Conservation (phyloP, 352 stramenopile genomes). For the Blastocystis sp. region DNA sequence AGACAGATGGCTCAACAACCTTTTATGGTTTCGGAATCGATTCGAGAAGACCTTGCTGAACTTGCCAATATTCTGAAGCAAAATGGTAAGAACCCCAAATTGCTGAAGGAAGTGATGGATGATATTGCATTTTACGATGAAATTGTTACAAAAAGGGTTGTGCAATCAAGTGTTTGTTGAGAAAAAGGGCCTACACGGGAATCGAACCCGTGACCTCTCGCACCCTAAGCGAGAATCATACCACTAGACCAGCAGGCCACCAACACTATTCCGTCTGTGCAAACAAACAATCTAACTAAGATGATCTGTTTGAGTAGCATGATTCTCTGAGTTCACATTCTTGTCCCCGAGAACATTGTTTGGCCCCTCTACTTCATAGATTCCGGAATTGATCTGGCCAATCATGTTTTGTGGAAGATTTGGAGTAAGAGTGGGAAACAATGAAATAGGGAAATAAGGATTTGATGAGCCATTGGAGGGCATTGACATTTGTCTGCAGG, state of each 20-base stretch:
- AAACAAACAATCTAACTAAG: not conserved
- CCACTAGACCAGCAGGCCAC: slow-evolving; percentile 56
- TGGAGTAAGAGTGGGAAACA: not conserved
- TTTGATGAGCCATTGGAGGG: not conserved
- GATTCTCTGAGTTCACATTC: not conserved
- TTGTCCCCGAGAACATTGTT: not conserved
- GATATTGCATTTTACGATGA: slow-evolving; percentile 28
- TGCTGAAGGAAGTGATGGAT: not conserved
- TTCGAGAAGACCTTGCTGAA: not conserved
- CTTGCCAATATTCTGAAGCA: slow-evolving; percentile 6
- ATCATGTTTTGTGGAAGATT: not conserved
- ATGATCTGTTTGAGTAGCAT: not conserved
- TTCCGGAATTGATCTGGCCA: not conserved
- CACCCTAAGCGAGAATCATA: slow-evolving; percentile 60
- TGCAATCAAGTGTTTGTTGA: not conserved
- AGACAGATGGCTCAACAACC: not conserved
- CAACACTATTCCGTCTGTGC: not conserved
- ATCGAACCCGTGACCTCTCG: slow-evolving; percentile 59
- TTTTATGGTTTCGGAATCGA: not conserved
- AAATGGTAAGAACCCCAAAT: slow-evolving; percentile 2
- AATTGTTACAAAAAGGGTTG: not conserved
- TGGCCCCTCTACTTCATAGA: not conserved
- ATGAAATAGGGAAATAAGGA: not conserved
- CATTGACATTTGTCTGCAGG: not conserved
- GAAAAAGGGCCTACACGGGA: slow-evolving; percentile 57